These are phyloP conservation scores for Gymnopilus dilepis DNA, from an alignment of 768 basidiomycete species.

Conservation along the genomic window DNA sequence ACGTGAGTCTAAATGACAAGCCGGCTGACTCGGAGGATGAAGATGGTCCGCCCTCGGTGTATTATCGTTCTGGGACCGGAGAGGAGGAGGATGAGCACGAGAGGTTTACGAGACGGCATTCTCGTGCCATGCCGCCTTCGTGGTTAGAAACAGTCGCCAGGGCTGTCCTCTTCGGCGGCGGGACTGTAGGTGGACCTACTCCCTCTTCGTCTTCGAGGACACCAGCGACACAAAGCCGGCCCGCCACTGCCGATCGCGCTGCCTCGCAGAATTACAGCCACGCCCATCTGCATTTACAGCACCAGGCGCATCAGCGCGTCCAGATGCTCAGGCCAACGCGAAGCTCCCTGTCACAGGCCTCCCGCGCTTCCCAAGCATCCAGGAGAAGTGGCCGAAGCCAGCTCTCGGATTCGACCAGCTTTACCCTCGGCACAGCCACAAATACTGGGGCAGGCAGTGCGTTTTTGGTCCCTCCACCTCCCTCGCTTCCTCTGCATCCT, in stretches of 20 bases:
- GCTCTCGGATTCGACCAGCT: constrained; percentile 44
- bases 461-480: neutral
- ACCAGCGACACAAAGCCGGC: too few relatives aligned
- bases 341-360: constrained; percentile 46
- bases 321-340: constrained; percentile 38
- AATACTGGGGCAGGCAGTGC: constrained; percentile 6
- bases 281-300: too few relatives aligned
- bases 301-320: constrained; percentile 5
- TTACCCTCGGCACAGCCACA: constrained; percentile 8
- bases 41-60: constrained; percentile 20
- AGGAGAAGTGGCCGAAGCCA: constrained; percentile 27
- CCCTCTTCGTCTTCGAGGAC: neutral
- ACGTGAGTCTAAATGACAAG: constrained; percentile 38
- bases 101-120: neutral
- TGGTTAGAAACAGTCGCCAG: constrained; percentile 77
- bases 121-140: constrained; percentile 59
- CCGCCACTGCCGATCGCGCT: too few relatives aligned
- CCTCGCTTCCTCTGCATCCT: constrained; percentile 30
- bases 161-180: constrained; percentile 61
- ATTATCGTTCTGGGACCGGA: constrained; percentile 28
- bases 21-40: constrained; percentile 17
- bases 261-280: too few relatives aligned
- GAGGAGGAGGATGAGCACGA: constrained; percentile 34
- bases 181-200: constrained; percentile 50
- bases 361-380: constrained; percentile 18